Evolutionary conservation across 2,329 filamentous ascomycete genomes (phyloP).

Genomic region (Exophiala calicioides): DNA sequence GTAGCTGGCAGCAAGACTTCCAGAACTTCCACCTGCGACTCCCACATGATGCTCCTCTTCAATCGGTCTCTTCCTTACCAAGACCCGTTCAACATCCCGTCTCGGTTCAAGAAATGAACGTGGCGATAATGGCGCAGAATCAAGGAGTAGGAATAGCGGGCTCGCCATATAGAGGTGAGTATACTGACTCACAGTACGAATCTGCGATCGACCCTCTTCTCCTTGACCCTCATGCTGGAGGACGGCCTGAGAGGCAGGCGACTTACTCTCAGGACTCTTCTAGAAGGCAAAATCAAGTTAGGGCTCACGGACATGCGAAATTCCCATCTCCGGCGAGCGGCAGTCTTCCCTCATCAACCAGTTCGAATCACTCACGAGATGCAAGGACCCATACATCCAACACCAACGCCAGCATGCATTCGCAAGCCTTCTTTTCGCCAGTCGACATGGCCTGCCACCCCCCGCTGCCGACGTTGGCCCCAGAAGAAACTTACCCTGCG

Average conservation of each 20-base stretch:
- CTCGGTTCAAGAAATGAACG: conserved; percentile 33
- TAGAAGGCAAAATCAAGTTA: conserved; percentile 1
- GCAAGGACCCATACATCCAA: conserved; percentile 20
- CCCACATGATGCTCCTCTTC: conserved; percentile 44
- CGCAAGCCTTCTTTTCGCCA: conserved; percentile 45
- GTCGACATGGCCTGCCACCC: conserved; percentile 35
- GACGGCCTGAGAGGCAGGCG: conserved; percentile 25
- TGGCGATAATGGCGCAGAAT: conserved; percentile 34
- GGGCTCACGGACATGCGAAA: conserved; percentile 30
- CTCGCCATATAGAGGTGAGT: conserved; percentile 33
- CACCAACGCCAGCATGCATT: conserved; percentile 18
- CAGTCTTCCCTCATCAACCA: conserved; percentile 35
- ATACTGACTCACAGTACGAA: conserved; percentile 33
- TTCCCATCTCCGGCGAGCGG: conserved; percentile 37
- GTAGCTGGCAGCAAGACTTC: conserved; percentile 55
- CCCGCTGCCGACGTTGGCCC: conserved; percentile 36
- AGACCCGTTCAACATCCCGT: conserved; percentile 42
- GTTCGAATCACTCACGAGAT: conserved; percentile 21
- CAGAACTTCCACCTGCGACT: conserved; percentile 55
- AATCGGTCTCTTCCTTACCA: conserved; percentile 50
- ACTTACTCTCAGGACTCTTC: conserved; percentile 38
- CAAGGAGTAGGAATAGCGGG: conserved; percentile 40
- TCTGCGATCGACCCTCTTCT: conserved; percentile 18
- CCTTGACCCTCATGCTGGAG: conserved; percentile 3
- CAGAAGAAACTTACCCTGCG: conserved; percentile 25